phyloP scores from a whole-genome alignment of 129 eudicot genomes.

The Gnaphalium uliginosum region DNA sequence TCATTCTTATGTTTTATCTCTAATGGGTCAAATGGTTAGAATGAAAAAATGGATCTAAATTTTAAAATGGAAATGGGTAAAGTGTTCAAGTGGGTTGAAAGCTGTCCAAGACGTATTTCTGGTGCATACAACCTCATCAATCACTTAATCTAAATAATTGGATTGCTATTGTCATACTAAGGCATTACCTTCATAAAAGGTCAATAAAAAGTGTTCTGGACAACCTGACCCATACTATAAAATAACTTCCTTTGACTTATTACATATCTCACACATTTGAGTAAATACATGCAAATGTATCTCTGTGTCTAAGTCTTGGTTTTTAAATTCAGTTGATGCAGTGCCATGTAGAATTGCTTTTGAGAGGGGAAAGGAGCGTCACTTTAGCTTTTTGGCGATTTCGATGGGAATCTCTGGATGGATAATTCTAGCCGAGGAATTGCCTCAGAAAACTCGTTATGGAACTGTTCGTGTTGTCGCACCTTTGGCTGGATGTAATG shows the following conservation, averaged over 20 bases:
- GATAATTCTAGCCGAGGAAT: conserved; percentile 81
- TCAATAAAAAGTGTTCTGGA: not conserved
- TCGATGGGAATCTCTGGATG: conserved; percentile 80
- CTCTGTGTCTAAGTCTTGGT: not conserved
- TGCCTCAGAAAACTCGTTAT: conserved; percentile 42
- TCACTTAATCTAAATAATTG: no score
- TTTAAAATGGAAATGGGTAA: no score
- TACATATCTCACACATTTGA: not conserved
- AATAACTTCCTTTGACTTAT: not conserved
- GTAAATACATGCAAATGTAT: not conserved
- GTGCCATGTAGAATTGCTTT: conserved; percentile 95
- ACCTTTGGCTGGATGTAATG: conserved; percentile 90
- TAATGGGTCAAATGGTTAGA: no score
- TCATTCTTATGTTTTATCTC: no score
- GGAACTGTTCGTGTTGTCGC: conserved; percentile 85
- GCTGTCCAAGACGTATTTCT: no score
- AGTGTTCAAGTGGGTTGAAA: no score
- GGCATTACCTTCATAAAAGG: not conserved
- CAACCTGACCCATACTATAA: not conserved
- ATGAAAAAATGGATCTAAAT: no score
- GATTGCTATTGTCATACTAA: no score
- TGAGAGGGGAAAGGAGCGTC: conserved; percentile 95
- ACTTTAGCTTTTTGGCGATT: conserved; percentile 64
- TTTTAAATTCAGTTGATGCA: conserved; percentile 65
- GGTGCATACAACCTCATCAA: no score